Percentiles rank a stretch among this genome's conserved stretches.
phyloP scores from a whole-genome alignment of 306 rosid genomes.

The Acacia confusa region DNA sequence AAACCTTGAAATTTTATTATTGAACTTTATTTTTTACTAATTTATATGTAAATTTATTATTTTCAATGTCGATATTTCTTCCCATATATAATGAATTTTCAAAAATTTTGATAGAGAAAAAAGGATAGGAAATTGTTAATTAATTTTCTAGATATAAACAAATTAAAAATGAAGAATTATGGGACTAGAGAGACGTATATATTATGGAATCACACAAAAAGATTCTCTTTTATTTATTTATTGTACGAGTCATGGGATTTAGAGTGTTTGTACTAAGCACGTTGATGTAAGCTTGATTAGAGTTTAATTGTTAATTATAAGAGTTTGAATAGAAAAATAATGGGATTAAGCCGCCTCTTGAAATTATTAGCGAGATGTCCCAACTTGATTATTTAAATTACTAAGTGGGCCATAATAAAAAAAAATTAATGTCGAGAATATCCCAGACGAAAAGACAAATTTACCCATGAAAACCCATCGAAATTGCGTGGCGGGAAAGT shows the following conservation, averaged over 20 bases:
- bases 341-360: conserved; percentile 38
- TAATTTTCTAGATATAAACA: neutral
- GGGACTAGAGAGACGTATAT: neutral
- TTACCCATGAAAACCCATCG: conserved; percentile 25
- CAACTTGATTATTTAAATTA: conserved; percentile 11
- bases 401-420: conserved; percentile 35
- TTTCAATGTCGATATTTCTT: neutral
- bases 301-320: neutral
- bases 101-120: no score
- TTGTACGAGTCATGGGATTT: neutral
- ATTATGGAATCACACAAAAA: neutral
- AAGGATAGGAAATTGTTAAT: no score
- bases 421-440: neutral
- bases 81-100: neutral
- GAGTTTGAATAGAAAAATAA: neutral
- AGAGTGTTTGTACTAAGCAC: neutral
- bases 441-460: conserved; percentile 1
- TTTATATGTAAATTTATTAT: no score
- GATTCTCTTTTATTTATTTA: neutral
- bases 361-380: conserved; percentile 29
- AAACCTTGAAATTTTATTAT: no score
- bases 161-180: neutral
- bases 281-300: neutral
- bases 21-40: no score
- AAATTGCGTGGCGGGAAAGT: conserved; percentile 68